phyloP scores from a whole-genome alignment of 75 land plant genomes.

The Selaginella moellendorffii region DNA sequence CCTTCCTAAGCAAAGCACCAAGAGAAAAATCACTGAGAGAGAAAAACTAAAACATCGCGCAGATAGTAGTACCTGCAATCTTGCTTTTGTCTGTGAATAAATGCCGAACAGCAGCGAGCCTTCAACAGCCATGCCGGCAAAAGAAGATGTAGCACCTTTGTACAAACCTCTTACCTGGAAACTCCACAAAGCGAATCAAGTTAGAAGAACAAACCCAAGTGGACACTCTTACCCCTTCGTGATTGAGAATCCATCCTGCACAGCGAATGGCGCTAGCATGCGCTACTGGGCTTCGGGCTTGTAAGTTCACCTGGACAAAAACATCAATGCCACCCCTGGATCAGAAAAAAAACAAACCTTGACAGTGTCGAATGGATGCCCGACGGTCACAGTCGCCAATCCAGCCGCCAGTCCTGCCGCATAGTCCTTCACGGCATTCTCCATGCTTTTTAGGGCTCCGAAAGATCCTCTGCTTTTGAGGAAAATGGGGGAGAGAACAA shows the following conservation, averaged over 20 bases:
- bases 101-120: slow-evolving; percentile 85
- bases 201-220: no score
- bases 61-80: slow-evolving; percentile 49
- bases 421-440: slow-evolving; percentile 52
- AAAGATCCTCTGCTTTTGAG: no score
- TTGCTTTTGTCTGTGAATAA: slow-evolving; percentile 63
- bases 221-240: not conserved
- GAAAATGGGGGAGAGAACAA: no score
- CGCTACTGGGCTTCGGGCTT: not conserved
- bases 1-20: no score
- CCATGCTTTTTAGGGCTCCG: slow-evolving; percentile 19
- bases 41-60: no score
- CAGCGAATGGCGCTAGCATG: slow-evolving; percentile 2
- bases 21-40: no score
- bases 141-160: slow-evolving; percentile 87
- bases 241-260: not conserved
- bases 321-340: not conserved
- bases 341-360: slow-evolving; percentile 41
- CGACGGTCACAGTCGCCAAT: slow-evolving; percentile 67
- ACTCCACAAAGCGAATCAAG: no score
- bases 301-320: slow-evolving; percentile 2
- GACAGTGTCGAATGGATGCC: slow-evolving; percentile 96
- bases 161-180: slow-evolving; percentile 91
- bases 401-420: slow-evolving; percentile 74
- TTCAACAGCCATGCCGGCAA: slow-evolving; percentile 79